Conservation (phyloP, 1,139 yeast genomes). For the Sugiyamaella neomexicana region DNA sequence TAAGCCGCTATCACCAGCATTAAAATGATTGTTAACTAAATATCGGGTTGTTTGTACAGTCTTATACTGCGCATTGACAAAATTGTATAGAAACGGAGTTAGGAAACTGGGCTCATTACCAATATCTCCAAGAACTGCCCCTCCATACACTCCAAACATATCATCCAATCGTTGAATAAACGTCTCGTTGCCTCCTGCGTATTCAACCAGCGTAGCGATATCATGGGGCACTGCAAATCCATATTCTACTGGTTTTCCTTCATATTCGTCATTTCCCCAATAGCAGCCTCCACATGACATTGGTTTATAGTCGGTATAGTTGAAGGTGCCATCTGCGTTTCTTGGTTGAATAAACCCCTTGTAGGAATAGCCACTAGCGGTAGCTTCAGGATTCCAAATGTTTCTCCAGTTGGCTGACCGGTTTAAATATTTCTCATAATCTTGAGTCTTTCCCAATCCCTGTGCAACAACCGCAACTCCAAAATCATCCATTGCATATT, state of each 20-base stretch:
- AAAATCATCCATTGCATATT: conserved; percentile 45
- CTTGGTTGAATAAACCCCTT: conserved; percentile 44
- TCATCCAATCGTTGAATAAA: conserved; percentile 42
- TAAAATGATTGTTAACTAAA: conserved; percentile 39
- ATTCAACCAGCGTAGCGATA: conserved; percentile 36
- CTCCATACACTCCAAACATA: conserved; percentile 37
- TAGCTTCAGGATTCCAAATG: conserved; percentile 43
- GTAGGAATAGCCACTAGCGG: conserved; percentile 37
- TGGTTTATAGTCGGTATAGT: conserved; percentile 31
- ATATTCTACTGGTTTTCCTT: conserved; percentile 34
- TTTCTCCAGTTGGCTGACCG: conserved; percentile 46
- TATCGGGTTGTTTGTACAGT: conserved; percentile 18
- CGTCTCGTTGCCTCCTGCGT: conserved; percentile 39
- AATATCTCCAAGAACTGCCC: conserved; percentile 18
- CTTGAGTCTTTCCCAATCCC: conserved; percentile 37
- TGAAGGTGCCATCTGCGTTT: conserved; percentile 40
- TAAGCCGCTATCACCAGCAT: conserved; percentile 36
- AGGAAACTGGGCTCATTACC: conserved; percentile 21
- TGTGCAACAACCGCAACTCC: conserved; percentile 43
- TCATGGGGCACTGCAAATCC: conserved; percentile 44
- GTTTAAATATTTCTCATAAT: conserved; percentile 39
- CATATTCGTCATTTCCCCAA: conserved; percentile 21
- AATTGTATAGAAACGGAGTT: conserved; percentile 20
- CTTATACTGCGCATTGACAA: conserved; percentile 18
- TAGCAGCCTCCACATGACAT: conserved; percentile 22